Evolutionary conservation across 2,329 filamentous ascomycete genomes (phyloP), one percentile per base, ranked within the genome.

Genomic region (Pseudogymnoascus sp.): DNA sequence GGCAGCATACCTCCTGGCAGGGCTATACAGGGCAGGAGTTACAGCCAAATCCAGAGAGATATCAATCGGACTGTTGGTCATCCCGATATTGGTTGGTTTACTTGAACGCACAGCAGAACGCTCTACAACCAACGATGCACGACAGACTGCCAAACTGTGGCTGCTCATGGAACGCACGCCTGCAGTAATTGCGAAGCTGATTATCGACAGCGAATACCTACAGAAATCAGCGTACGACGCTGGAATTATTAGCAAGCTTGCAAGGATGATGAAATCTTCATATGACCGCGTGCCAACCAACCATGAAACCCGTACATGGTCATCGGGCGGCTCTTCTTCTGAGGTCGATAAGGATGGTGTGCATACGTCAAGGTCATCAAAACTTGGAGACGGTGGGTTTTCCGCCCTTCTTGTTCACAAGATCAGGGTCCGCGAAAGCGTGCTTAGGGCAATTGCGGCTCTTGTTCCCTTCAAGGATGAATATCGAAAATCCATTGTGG

Each of bases 221-320:
- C 93, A 97, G 74, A 89, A 87, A 69, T 87, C 91, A 38, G 91
- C 92, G 0, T 88, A 87, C 47, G 90, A 97, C 65, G 84, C 84
- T 53, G 79, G 79, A 62, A 82, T 84, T 10, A 80, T 90, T 62
- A 83, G 82, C 62, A 80, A 81, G 62, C 77, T 90, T 14, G 83
- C 86, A 12, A 80, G 84, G 62, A 79, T 88, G 64, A 74, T 90
- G 21, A 89, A 88, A 70, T 80, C 82, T 69, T 84, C 85, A 0
- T 89, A 88, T 68, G 86, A 89, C 66, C 80, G 81, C 8, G 76
- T 84, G 4, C 70, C 77, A 82, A 28, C 50, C 28, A 33, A 56
- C n/a, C 70, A 76, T 1, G 73, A 75, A 18, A 76, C 76, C 59
- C 78, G 79, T 1, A 80, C 85, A 70, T 88, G 85, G 85, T 79